Conservation (phyloP, 345 rosid species). For the Chamaenerion angustifolium region DNA sequence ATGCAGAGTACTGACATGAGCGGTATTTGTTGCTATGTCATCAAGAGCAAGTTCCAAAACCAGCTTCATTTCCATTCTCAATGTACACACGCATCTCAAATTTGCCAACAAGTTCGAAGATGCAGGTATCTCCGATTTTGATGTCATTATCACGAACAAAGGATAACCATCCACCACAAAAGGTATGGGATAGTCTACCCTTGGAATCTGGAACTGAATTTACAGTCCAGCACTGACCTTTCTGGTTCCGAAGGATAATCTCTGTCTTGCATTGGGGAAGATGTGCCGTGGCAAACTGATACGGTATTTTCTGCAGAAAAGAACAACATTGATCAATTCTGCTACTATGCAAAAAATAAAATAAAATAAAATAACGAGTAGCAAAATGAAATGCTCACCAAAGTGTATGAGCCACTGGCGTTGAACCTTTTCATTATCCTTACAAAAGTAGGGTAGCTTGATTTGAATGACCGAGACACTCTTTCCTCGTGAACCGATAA, state of each 20-base stretch:
- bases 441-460: slow-evolving; percentile 40
- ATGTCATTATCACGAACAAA: slow-evolving; percentile 45
- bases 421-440: slow-evolving; percentile 53
- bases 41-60: slow-evolving; percentile 5
- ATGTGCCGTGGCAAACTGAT: slow-evolving; percentile 38
- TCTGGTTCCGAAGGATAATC: slow-evolving; percentile 29
- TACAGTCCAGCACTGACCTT: slow-evolving; percentile 43
- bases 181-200: slow-evolving; percentile 36
- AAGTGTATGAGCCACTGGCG: slow-evolving; percentile 47
- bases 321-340: neutral
- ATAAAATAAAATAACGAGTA: neutral
- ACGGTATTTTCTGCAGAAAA: slow-evolving; percentile 41
- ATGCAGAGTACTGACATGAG: no score
- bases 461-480: slow-evolving; percentile 36
- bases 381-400: slow-evolving; percentile 22
- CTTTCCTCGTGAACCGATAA: slow-evolving; percentile 32
- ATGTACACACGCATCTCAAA: slow-evolving; percentile 46
- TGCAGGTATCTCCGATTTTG: slow-evolving; percentile 39
- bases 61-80: slow-evolving; percentile 18
- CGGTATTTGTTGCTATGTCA: neutral
- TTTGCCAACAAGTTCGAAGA: slow-evolving; percentile 42
- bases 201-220: slow-evolving; percentile 53
- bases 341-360: neutral
- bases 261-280: slow-evolving; percentile 45
- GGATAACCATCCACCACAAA: slow-evolving; percentile 62